phyloP scores from a whole-genome alignment of 2,329 filamentous ascomycete genomes.

The Davidsoniella australis region DNA sequence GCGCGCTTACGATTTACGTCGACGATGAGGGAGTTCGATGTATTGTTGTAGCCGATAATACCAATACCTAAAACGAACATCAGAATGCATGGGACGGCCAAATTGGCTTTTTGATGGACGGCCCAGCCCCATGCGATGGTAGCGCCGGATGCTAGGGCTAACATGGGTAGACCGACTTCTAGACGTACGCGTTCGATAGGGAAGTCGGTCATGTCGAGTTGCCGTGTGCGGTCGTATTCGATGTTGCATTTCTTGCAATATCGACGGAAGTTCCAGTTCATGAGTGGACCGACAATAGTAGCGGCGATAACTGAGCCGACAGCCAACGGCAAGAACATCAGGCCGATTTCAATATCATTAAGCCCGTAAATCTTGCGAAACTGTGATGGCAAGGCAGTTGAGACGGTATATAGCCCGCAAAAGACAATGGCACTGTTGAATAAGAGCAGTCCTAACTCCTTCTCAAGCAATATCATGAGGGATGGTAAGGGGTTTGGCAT shows the following conservation, averaged over 20 bases:
- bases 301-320: slow-evolving; percentile 31
- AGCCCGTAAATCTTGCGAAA: slow-evolving; percentile 39
- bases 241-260: slow-evolving; percentile 37
- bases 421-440: slow-evolving; percentile 28
- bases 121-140: slow-evolving; percentile 37
- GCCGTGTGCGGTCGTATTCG: slow-evolving; percentile 33
- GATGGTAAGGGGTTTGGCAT: slow-evolving; percentile 25
- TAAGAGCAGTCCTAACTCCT: slow-evolving; percentile 28
- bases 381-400: slow-evolving; percentile 27
- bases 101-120: slow-evolving; percentile 23
- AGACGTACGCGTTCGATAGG: slow-evolving; percentile 35
- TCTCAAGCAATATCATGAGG: slow-evolving; percentile 24
- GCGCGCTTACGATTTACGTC: slow-evolving; percentile 37
- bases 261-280: slow-evolving; percentile 52
- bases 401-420: slow-evolving; percentile 32
- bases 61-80: slow-evolving; percentile 30
- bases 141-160: slow-evolving; percentile 30
- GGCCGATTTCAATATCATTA: slow-evolving; percentile 35
- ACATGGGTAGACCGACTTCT: slow-evolving; percentile 31
- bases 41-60: slow-evolving; percentile 37
- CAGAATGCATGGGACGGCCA: slow-evolving; percentile 31
- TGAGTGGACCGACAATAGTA: slow-evolving; percentile 31
- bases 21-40: slow-evolving; percentile 33
- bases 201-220: slow-evolving; percentile 30
- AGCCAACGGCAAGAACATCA: slow-evolving; percentile 36